Evolutionary conservation across 495 filamentous ascomycete genomes (phyloP), one percentile per base, ranked within the genome.

Genomic region (Aspergillus taichungensis): DNA sequence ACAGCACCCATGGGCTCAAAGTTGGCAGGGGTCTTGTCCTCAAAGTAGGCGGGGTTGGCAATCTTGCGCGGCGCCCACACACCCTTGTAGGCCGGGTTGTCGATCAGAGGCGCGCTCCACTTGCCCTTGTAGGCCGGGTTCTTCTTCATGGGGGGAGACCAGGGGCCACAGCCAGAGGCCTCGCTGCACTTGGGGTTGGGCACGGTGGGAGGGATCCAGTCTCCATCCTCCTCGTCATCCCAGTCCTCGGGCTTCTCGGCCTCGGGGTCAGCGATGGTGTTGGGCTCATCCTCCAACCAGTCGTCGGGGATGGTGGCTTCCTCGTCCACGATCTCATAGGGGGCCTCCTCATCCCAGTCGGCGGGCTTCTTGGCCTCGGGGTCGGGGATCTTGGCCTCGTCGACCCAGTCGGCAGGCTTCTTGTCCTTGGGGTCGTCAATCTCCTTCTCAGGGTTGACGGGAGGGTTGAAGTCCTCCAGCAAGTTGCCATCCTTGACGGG

Each of bases 221-320:
- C 94, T 61, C 94, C 94, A 73, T 99, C 94, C 71, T 99, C 94
- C 76, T 97, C 94, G 47, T 97, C 92, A 73, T 97, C 92, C 94
- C 94, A 99, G 59, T 97, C 92, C 72, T 96, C 94, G 49, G 94
- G 94, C 81, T 96, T 99, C 76, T 89, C 79, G 32, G 94, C 89
- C 73, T 96, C 91, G 37, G 94, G 94, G 75, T 99, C 94, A 42
- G 91, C 81, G 47, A 97, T 75, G 60, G 77, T 84, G 45, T 74
- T 70, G 47, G 90, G 82, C 73, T 97, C 94, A 53, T 95, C 77
- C 66, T 87, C 90, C 46, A 99, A 80, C 94, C 94, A 99, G 68
- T 96, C 91, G 45, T 83, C 92, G 38, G 94, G 94, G 73, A 84
- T 84, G 45, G 78, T 84, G 40, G 94, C 94, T 51, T 88, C 84